phyloP scores from a whole-genome alignment of 2,329 filamentous ascomycete species.

The Apiospora kogelbergensis region DNA sequence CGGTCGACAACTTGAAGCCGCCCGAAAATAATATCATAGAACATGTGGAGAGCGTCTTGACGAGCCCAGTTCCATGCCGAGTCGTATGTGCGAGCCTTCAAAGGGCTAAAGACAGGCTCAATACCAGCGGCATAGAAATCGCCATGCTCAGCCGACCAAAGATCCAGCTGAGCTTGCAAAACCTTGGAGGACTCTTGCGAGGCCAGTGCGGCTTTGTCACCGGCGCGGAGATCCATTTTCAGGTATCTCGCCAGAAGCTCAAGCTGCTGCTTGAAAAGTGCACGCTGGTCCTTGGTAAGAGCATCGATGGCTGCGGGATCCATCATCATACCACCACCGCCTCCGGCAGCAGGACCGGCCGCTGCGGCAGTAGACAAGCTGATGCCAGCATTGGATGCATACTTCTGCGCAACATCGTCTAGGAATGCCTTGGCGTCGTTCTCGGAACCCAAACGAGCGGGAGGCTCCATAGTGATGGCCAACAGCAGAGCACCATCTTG shows the following conservation, averaged over 20 bases:
- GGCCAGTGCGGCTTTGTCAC: constrained; percentile 87
- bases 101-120: constrained; percentile 85
- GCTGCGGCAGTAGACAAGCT: constrained; percentile 75
- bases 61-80: constrained; percentile 99
- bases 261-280: constrained; percentile 96
- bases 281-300: constrained; percentile 92
- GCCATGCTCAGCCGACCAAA: constrained; percentile 94
- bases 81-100: constrained; percentile 96
- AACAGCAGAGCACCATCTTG: constrained; percentile 90
- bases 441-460: constrained; percentile 85
- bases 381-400: constrained; percentile 80
- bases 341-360: constrained; percentile 69
- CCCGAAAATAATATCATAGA: constrained; percentile 98
- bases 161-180: constrained; percentile 87
- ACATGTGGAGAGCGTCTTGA: constrained; percentile 97
- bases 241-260: constrained; percentile 94
- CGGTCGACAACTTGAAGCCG: constrained; percentile 89
- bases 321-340: constrained; percentile 95
- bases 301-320: constrained; percentile 96
- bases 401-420: constrained; percentile 86
- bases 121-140: constrained; percentile 96
- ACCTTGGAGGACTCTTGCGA: constrained; percentile 84
- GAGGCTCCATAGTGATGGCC: constrained; percentile 89
- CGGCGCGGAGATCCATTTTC: constrained; percentile 95
- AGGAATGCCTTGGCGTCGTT: constrained; percentile 90